These are phyloP conservation scores for Penicillium lagena DNA, from an alignment of 495 filamentous ascomycete genomes.

Conservation along the genomic window DNA sequence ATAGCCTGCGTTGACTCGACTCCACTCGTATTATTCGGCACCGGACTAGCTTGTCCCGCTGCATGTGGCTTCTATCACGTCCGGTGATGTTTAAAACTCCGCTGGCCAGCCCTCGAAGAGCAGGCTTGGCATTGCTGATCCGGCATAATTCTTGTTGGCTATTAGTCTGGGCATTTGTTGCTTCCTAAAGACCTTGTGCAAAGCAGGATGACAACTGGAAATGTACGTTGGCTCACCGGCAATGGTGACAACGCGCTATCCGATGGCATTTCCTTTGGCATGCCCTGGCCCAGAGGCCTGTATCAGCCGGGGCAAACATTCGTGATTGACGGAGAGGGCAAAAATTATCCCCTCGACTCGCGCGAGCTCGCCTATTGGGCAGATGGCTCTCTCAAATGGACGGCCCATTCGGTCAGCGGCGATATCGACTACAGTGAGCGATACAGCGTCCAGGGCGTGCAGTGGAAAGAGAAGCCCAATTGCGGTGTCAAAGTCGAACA, in stretches of 20 bases:
- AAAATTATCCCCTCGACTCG: constrained; percentile 11
- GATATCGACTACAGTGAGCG: constrained; percentile 5
- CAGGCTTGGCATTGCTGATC: too few species aligned
- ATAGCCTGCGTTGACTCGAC: too few species aligned
- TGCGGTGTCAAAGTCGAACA: background rate
- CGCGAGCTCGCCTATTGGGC: constrained; percentile 16
- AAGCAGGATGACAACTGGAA: constrained; percentile 1
- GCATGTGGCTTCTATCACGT: too few species aligned
- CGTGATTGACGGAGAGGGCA: constrained; percentile 5
- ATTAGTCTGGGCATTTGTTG: background rate
- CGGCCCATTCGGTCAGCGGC: constrained; percentile 7
- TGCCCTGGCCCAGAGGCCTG: constrained; percentile 12
- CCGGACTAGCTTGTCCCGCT: too few species aligned
- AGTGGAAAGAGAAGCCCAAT: background rate
- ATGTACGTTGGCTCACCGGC: constrained; percentile 12
- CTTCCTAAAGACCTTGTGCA: background rate
- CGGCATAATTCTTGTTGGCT: too few species aligned
- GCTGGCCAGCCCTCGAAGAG: too few species aligned
- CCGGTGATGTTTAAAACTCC: too few species aligned
- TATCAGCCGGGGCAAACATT: constrained; percentile 10
- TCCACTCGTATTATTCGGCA: too few species aligned
- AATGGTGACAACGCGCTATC: constrained; percentile 5
- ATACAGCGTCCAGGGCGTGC: constrained; percentile 5
- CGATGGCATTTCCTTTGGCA: constrained; percentile 14
- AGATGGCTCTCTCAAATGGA: constrained; percentile 15